These are phyloP conservation scores for Taphrina sp. DNA, from an alignment of 1,139 yeast species.

Conservation along the genomic window DNA sequence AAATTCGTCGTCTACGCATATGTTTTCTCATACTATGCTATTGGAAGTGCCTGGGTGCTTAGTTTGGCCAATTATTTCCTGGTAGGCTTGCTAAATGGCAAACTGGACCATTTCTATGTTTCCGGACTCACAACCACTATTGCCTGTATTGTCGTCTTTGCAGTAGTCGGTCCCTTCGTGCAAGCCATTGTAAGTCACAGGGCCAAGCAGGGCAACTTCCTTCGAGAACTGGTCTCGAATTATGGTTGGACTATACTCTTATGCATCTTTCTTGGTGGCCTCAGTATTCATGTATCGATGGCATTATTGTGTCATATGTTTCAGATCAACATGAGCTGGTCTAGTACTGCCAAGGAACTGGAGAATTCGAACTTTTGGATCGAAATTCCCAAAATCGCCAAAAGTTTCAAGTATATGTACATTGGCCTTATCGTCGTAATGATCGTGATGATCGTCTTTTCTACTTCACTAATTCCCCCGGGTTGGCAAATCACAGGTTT, in stretches of 20 bases:
- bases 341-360: conserved; percentile 36
- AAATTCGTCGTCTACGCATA: conserved; percentile 33
- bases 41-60: conserved; percentile 26
- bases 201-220: conserved; percentile 10
- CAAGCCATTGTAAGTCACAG: conserved; percentile 34
- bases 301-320: conserved; percentile 34
- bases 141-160: conserved; percentile 32
- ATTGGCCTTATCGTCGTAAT: conserved; percentile 16
- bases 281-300: conserved; percentile 32
- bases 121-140: conserved; percentile 27
- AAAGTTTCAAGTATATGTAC: conserved; percentile 13
- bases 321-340: conserved; percentile 34
- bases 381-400: conserved; percentile 35
- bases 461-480: conserved; percentile 25
- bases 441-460: conserved; percentile 19
- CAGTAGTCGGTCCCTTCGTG: conserved; percentile 32
- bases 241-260: conserved; percentile 24
- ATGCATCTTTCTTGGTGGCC: conserved; percentile 27
- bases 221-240: conserved; percentile 8
- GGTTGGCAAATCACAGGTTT: conserved; percentile 23
- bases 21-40: conserved; percentile 34
- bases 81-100: conserved; percentile 31
- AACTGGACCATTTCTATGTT: conserved; percentile 32
- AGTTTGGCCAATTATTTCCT: conserved; percentile 31
- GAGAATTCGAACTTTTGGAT: conserved; percentile 36